These are phyloP conservation scores for Cercospora brassicicola DNA, from an alignment of 2,329 filamentous ascomycete species.

Conservation along the genomic window DNA sequence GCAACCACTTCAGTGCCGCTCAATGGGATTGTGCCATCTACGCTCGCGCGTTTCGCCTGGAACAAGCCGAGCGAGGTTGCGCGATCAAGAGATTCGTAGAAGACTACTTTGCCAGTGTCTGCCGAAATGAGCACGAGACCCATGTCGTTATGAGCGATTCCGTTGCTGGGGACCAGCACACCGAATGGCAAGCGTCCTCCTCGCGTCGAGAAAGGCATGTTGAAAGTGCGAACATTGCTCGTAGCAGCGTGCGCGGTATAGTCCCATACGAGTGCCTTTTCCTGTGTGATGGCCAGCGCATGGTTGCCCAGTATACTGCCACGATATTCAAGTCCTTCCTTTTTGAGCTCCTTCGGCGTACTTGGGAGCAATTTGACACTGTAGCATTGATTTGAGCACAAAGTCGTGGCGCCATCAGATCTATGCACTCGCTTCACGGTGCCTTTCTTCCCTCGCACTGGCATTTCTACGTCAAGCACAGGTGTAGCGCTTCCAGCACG, in stretches of 20 bases:
- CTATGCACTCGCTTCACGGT: slow-evolving; percentile 30
- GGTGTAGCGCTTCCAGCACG: slow-evolving; percentile 13
- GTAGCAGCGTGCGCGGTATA: slow-evolving; percentile 66
- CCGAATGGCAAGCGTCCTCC: slow-evolving; percentile 77
- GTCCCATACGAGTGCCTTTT: slow-evolving; percentile 85
- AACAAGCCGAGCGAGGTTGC: slow-evolving; percentile 82
- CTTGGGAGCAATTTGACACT: slow-evolving; percentile 80
- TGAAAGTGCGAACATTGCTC: slow-evolving; percentile 76
- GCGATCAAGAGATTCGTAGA: slow-evolving; percentile 93
- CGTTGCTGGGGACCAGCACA: slow-evolving; percentile 75
- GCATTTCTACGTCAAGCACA: slow-evolving; percentile 21
- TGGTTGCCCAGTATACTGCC: slow-evolving; percentile 27
- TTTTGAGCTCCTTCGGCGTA: slow-evolving; percentile 72
- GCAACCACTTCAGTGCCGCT: slow-evolving; percentile 73
- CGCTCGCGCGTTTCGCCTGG: slow-evolving; percentile 74
- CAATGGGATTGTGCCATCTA: slow-evolving; percentile 73
- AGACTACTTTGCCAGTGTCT: slow-evolving; percentile 78
- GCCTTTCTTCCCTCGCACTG: slow-evolving; percentile 34
- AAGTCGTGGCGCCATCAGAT: slow-evolving; percentile 37
- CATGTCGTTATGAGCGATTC: slow-evolving; percentile 74
- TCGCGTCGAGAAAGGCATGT: slow-evolving; percentile 71
- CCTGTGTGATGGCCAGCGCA: slow-evolving; percentile 75
- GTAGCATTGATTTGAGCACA: slow-evolving; percentile 81
- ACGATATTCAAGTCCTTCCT: slow-evolving; percentile 59
- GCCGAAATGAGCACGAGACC: slow-evolving; percentile 86